Base-by-base conservation (phyloP, 2,329 filamentous ascomycete species). In the Didymella pinodella region DNA sequence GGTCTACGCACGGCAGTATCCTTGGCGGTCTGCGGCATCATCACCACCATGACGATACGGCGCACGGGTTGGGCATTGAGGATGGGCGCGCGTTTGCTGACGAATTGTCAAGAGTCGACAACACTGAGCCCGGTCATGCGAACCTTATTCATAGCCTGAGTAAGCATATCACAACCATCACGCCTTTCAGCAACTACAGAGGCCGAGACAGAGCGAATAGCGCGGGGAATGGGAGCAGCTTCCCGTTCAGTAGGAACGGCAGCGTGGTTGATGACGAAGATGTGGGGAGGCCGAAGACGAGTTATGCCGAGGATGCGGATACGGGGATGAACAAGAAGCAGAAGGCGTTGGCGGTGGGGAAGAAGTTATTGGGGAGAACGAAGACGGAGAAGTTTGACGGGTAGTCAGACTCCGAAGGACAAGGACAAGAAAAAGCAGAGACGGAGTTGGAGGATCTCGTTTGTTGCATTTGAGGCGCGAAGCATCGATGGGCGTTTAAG, bases 51-150 rank as follows among this genome's bases (percentile, higher is more conserved):
- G 34, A 55, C 31, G 41, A 52, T 14, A 5, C n/a, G 6, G 22
- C 18, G 2, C 65, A 65, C 16, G 63, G 61, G 2, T 55, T 67
- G 3, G 65, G 65, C 22, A 59, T 73, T 8, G 73, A 72, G 25
- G 72, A 75, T 46, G 72, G 71, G 0, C 62, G 72, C 3, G 65
- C 69, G 1, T 78, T 78, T 52, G 75, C 75, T 2, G 75, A 78
- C 40, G 75, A 78, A 51, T 47, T 77, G 4, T 63, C 50, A 7
- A 55, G 74, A 40, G 75, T 77, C 0, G 75, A 77, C 57, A 75
- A 76, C 31, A 76, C 74, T 0, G 72, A 77, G 57, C 73, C 73
- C 1, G 68, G 69, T 0, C 72, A 72, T 45, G 72, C 69, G 4
- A 75, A 72, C 28, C 65, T 77, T n/a, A 71, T 75, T 45, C 68